Conservation (phyloP, 805 yeast species). For the Metschnikowia continentalis region DNA sequence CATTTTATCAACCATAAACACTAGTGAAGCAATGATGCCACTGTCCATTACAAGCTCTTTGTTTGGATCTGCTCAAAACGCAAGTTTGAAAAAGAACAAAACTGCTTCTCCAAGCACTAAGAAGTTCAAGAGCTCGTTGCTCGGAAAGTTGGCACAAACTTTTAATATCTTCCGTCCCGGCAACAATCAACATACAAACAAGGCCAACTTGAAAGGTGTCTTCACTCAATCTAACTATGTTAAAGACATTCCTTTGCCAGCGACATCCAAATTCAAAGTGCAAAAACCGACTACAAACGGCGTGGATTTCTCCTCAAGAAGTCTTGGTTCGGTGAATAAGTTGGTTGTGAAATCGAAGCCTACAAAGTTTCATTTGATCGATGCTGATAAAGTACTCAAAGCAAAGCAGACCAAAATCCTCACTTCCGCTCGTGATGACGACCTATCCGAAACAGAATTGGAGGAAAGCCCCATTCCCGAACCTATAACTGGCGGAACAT, state of each 20-base stretch:
- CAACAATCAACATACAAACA: constrained; percentile 5
- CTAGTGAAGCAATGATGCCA: constrained; percentile 25
- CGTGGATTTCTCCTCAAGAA: not conserved
- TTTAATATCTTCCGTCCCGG: constrained; percentile 28
- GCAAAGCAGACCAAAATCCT: constrained; percentile 19
- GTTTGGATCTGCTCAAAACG: constrained; percentile 11
- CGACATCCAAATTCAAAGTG: not conserved
- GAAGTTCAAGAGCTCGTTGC: constrained; percentile 23
- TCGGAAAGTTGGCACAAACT: constrained; percentile 32
- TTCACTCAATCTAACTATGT: constrained; percentile 27
- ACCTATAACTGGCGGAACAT: constrained; percentile 16
- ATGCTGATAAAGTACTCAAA: constrained; percentile 38
- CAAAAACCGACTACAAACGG: not conserved
- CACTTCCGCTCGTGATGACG: constrained; percentile 1
- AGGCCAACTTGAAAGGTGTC: constrained; percentile 23
- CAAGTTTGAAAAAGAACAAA: constrained; percentile 14
- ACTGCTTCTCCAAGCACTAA: constrained; percentile 15
- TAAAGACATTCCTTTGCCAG: constrained; percentile 5
- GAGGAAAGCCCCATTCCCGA: not conserved
- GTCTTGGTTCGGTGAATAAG: constrained; percentile 27
- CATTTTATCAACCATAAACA: constrained; percentile 21
- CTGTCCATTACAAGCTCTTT: constrained; percentile 29
- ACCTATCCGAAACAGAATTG: constrained; percentile 1
- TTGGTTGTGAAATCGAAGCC: constrained; percentile 40
- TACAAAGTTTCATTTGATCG: constrained; percentile 36